Evolutionary conservation across 306 rosid species (phyloP), one percentile per base, ranked within the genome.

Genomic region (Rubus idaeus): DNA sequence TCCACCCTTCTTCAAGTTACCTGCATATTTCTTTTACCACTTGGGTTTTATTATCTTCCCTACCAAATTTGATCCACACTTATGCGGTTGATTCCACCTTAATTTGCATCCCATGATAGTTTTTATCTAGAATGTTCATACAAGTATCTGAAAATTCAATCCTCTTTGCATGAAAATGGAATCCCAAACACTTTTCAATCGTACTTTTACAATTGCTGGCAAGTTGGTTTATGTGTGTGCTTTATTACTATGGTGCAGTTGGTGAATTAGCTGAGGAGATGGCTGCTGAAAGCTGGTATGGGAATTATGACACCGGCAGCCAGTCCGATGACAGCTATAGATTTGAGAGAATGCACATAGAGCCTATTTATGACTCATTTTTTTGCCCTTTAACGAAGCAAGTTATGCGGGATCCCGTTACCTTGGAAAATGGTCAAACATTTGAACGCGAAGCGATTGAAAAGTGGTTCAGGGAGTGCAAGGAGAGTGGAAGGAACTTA

Each of bases 331-430:
- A 95, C 72, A 92, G 94, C 88, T 68, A 56, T 81, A 86, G 81
- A 40, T 89, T 90, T 65, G 97, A 89, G 60, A 87, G 93, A 82
- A 14, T 84, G 86, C 96, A 89, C 76, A 76, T 92, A 45, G 99
- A 96, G 87, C 97, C 99, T 57, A 90, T 92, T 47, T 96, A 96
- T 64, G 99, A 96, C 66, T 81, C 99, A 35, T 96, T 96, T 60
- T 82, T 92, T 58, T 96, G 99, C 84, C 99, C 97, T 44, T 73
- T 96, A 64, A 96, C 97, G 8, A 96, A 96, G 87, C 92, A 86
- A 88, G 94, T 96, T 17, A 96, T 96, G 99, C 77, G 83, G 1
- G 97, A 96, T 83, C 99, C 99, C 62, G 98, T 96, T 81, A 92
- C 96, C 35, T 78, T 86, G 67, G 98, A 96, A 77, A 96, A 85